A percentile compares a stretch with the other conserved stretches of the same genome.
Conservation (phyloP, 73 alveolate genomes). For the Uronychia setigera region DNA sequence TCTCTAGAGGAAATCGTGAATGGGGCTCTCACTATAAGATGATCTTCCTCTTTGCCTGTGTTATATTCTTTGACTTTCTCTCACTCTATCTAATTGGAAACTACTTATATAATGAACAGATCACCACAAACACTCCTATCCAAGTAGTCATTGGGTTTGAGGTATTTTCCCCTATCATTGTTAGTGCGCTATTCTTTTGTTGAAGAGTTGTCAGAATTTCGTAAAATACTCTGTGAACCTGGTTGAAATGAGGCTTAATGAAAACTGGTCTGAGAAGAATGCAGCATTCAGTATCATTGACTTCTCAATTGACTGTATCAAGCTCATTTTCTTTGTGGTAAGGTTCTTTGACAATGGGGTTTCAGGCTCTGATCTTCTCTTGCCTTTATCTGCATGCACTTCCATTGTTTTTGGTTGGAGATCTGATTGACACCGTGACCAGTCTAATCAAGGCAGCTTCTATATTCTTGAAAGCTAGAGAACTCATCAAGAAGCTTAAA, state of each 20-base stretch:
- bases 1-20: too few species aligned
- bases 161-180: too few species aligned
- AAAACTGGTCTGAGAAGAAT: constrained; percentile 46
- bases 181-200: too few species aligned
- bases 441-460: constrained; percentile 13
- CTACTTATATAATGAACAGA: too few species aligned
- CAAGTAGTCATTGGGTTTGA: too few species aligned
- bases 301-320: constrained; percentile 13
- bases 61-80: too few species aligned
- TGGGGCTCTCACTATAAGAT: too few species aligned
- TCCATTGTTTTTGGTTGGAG: constrained; percentile 47
- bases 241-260: constrained; percentile 21
- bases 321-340: constrained; percentile 18
- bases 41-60: too few species aligned
- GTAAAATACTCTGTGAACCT: constrained; percentile 33
- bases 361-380: constrained; percentile 13
- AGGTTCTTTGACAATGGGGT: background rate
- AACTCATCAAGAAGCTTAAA: constrained; percentile 13
- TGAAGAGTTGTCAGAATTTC: constrained; percentile 18
- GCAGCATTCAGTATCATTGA: constrained; percentile 14
- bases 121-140: too few species aligned
- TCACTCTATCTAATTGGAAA: too few species aligned
- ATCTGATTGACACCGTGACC: constrained; percentile 29
- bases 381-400: background rate
- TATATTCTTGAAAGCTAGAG: constrained; percentile 16